Evolutionary conservation across 1,284 basidiomycete genomes (phyloP).

Genomic region (Chalciporus sp.): DNA sequence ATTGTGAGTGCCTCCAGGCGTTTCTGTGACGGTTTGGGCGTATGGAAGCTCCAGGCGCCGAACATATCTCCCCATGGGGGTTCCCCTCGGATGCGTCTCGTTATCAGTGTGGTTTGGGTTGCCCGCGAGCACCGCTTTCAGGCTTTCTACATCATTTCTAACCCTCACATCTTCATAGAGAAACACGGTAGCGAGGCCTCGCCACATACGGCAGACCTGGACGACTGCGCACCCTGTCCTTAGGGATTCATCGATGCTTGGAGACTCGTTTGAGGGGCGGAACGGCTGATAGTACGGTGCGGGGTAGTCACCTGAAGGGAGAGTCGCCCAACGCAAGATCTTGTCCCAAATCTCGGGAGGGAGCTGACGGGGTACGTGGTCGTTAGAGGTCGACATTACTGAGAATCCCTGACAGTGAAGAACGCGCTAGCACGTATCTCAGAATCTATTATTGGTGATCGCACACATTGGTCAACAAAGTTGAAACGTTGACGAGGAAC

Average conservation of each 20-base stretch:
- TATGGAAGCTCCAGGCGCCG: conserved; percentile 63
- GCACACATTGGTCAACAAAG: background rate
- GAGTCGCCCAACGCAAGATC: conserved; percentile 49
- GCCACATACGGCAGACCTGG: conserved; percentile 61
- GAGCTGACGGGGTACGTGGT: conserved; percentile 26
- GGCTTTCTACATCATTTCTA: conserved; percentile 30
- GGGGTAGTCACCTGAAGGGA: conserved; percentile 30
- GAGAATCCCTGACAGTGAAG: no score
- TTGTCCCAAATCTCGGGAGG: conserved; percentile 55
- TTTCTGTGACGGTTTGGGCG: conserved; percentile 47
- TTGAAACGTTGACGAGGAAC: background rate
- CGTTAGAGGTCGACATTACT: background rate
- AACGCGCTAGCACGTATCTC: background rate
- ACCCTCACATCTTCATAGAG: conserved; percentile 60
- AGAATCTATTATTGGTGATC: background rate
- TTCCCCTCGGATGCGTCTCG: conserved; percentile 26
- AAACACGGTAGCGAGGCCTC: conserved; percentile 42
- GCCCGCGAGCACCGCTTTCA: conserved; percentile 35
- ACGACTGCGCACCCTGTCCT: conserved; percentile 45
- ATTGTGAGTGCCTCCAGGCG: conserved; percentile 29
- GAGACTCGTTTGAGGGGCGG: conserved; percentile 32
- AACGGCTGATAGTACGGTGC: conserved; percentile 45
- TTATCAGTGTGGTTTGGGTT: conserved; percentile 21
- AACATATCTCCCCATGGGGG: conserved; percentile 41
- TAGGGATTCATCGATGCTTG: conserved; percentile 9